Conservation (phyloP, 345 rosid species). For the Hibiscus tridactylites region DNA sequence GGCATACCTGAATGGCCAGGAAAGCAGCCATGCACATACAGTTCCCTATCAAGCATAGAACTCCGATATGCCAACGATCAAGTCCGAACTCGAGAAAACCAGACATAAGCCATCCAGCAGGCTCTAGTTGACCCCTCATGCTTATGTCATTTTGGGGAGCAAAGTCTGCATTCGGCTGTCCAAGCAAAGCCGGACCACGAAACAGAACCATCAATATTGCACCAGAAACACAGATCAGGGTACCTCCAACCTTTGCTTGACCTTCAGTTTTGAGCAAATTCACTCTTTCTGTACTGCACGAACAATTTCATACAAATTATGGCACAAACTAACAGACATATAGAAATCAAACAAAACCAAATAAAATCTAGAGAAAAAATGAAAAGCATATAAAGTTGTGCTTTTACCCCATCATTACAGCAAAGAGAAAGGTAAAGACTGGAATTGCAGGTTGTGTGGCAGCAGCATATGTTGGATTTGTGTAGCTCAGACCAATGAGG, state of each 20-base stretch:
- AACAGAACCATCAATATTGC: conserved; percentile 80
- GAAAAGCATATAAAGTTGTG: neutral
- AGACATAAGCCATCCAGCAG: conserved; percentile 65
- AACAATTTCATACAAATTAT: conserved; percentile 16
- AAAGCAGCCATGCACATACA: conserved; percentile 97
- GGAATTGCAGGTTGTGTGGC: conserved; percentile 97
- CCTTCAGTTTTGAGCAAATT: conserved; percentile 76
- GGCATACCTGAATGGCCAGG: conserved; percentile 82
- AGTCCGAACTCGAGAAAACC: conserved; percentile 52
- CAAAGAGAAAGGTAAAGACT: conserved; percentile 86
- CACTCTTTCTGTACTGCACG: conserved; percentile 95
- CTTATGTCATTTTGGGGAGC: conserved; percentile 44
- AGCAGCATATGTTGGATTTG: conserved; percentile 98
- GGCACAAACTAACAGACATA: conserved; percentile 13
- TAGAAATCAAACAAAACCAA: neutral
- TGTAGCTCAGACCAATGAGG: conserved; percentile 90
- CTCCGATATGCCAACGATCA: conserved; percentile 82
- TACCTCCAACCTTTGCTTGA: conserved; percentile 83
- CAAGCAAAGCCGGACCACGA: conserved; percentile 82
- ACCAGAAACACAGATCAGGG: conserved; percentile 72
- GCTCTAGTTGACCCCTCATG: conserved; percentile 87
- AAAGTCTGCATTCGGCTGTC: conserved; percentile 46
- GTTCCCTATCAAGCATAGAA: conserved; percentile 89
- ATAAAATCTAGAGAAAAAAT: neutral
- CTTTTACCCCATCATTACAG: conserved; percentile 85